Conservation (phyloP, 768 basidiomycete species). For the Kwoniella heveanensis region DNA sequence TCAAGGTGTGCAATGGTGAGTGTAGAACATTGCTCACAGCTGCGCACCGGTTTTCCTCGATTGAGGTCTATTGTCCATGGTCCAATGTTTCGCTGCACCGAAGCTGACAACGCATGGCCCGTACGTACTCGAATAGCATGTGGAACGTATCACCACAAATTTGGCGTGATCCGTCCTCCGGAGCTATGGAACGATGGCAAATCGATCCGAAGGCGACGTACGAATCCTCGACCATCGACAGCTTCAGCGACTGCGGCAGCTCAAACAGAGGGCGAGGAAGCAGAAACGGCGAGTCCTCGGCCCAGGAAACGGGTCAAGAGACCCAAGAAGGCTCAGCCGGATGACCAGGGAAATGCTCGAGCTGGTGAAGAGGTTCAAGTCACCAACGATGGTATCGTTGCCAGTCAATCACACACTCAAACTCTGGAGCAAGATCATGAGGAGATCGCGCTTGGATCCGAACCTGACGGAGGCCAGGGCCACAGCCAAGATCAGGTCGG, state of each 20-base stretch:
- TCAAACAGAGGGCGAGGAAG: slow-evolving; percentile 1
- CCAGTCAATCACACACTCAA: background rate
- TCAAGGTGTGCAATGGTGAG: slow-evolving; percentile 50
- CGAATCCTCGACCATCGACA: slow-evolving; percentile 6
- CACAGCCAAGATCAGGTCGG: too few relatives aligned
- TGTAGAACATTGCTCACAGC: background rate
- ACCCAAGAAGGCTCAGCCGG: background rate
- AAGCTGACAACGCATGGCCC: background rate
- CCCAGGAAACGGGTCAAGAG: slow-evolving; percentile 12
- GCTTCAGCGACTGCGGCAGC: too few relatives aligned
- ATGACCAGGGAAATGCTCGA: background rate
- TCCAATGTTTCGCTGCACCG: too few relatives aligned
- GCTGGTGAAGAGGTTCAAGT: too few relatives aligned
- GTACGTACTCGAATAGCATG: slow-evolving; percentile 28
- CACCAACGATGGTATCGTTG: too few relatives aligned
- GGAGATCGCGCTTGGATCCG: background rate
- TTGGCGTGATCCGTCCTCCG: slow-evolving; percentile 44
- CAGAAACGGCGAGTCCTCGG: background rate
- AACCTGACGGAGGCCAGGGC: too few relatives aligned
- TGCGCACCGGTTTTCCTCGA: too few relatives aligned
- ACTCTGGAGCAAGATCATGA: background rate
- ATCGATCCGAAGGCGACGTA: slow-evolving; percentile 38
- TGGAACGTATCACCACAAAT: slow-evolving; percentile 47
- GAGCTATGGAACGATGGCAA: slow-evolving; percentile 50
- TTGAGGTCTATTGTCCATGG: too few relatives aligned